These are phyloP conservation scores for Cystofilobasidium macerans DNA, from an alignment of 768 basidiomycete genomes.

Conservation along the genomic window DNA sequence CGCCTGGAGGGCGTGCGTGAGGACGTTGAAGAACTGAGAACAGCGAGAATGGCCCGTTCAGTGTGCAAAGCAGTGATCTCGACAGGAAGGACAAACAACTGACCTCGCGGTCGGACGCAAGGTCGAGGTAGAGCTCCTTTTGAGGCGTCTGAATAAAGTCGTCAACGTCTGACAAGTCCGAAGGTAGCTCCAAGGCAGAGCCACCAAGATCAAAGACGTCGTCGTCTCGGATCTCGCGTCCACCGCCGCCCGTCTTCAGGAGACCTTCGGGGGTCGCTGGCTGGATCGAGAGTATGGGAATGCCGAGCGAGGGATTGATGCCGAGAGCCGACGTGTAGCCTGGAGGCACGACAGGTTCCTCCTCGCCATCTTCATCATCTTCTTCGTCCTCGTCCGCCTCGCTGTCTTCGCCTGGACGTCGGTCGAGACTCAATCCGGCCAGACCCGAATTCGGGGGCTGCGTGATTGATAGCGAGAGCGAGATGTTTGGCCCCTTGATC, in stretches of 20 bases:
- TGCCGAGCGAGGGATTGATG: neutral
- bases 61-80: neutral
- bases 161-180: neutral
- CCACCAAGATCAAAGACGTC: constrained; percentile 7
- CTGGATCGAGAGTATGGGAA: constrained; percentile 23
- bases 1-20: constrained; percentile 48
- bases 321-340: constrained; percentile 22
- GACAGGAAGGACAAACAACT: neutral
- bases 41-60: neutral
- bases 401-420: constrained; percentile 8
- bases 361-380: constrained; percentile 27
- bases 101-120: constrained; percentile 25
- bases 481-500: neutral
- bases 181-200: neutral
- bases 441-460: neutral
- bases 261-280: constrained; percentile 22
- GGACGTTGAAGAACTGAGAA: constrained; percentile 55
- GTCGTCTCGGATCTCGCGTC: constrained; percentile 2
- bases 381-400: constrained; percentile 28
- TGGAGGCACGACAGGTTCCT: constrained; percentile 17
- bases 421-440: constrained; percentile 1
- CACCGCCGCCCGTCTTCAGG: constrained; percentile 17
- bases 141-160: constrained; percentile 6
- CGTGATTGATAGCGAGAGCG: neutral
- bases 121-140: constrained; percentile 24